phyloP scores from a whole-genome alignment of 495 filamentous ascomycete species.

The Penicillium mononematosum region DNA sequence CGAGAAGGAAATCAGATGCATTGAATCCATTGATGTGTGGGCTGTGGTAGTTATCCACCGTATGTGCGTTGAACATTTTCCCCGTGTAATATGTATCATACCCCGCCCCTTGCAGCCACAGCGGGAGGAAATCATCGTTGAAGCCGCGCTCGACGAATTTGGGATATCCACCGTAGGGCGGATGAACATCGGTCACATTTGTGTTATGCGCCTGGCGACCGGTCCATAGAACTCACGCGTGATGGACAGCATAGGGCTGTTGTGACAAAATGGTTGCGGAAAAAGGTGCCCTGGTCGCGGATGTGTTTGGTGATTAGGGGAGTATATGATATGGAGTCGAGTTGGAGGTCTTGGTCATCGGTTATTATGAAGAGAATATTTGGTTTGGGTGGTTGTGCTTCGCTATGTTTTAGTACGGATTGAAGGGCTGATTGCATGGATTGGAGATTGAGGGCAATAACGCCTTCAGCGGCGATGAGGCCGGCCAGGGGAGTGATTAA shows the following conservation, averaged over 20 bases:
- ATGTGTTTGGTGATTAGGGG: slow-evolving; percentile 54
- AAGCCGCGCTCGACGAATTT: slow-evolving; percentile 66
- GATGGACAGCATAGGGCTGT: slow-evolving; percentile 65
- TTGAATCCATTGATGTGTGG: slow-evolving; percentile 60
- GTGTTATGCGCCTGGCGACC: slow-evolving; percentile 71
- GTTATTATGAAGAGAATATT: slow-evolving; percentile 67
- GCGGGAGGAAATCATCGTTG: slow-evolving; percentile 64
- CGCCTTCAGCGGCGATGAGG: slow-evolving; percentile 16
- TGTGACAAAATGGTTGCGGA: slow-evolving; percentile 59
- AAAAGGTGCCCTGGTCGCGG: slow-evolving; percentile 54
- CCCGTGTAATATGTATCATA: slow-evolving; percentile 74
- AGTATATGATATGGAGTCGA: slow-evolving; percentile 59
- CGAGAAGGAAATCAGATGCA: slow-evolving; percentile 63
- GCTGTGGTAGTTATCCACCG: slow-evolving; percentile 54
- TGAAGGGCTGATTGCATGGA: slow-evolving; percentile 18
- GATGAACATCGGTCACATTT: slow-evolving; percentile 68
- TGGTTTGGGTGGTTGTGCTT: slow-evolving; percentile 28
- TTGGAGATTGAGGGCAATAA: background rate
- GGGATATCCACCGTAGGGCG: slow-evolving; percentile 68
- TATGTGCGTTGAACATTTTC: slow-evolving; percentile 69
- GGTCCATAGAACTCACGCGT: slow-evolving; percentile 60
- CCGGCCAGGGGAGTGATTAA: slow-evolving; percentile 12
- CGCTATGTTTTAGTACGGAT: slow-evolving; percentile 9
- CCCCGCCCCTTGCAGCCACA: slow-evolving; percentile 69
- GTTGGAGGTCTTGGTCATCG: slow-evolving; percentile 64